Evolutionary conservation across 2,329 filamentous ascomycete species (phyloP), one percentile per base, ranked within the genome.

Genomic region (Corinectria fuckeliana): DNA sequence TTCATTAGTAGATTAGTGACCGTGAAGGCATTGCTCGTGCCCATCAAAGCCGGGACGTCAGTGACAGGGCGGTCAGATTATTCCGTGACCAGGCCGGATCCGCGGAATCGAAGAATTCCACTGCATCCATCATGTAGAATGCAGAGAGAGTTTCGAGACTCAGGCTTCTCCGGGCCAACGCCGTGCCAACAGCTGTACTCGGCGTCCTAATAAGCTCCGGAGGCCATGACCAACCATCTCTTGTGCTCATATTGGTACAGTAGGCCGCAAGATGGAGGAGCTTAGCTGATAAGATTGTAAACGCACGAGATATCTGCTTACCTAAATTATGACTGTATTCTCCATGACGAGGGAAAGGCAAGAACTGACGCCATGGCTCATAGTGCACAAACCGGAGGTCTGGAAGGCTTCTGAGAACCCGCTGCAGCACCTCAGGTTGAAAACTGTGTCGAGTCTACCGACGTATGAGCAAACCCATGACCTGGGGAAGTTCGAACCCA

Each of bases 391-490:
- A 32, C 11, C 14, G 16, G 5, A 58, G 25, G 9, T 26, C 18
- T 11, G 56, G 50, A 8, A 54, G 50, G 1, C 7, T 6, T 13
- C 30, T 18, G 2, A 41, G 5, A 4, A 54, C 49, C 9, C n/a
- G 8, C 26, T 41, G 26, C 2, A 53, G 28, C 21, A 10, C 39
- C 1, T 10, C 1, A 5, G n/a, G 2, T 4, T 18, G 13, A 16
- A 58, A 18, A 5, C 2, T 3, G 4, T 41, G 25, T 16, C 42
- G 49, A 20, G 34, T 34, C 1, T 54, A 41, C 26, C 56, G 41
- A 4, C 56, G 42, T 5, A 58, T 52, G 16, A 58, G 10, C 3
- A 58, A 28, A 13, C 42, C 14, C n/a, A 8, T 54, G 10, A 58
- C 42, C 9, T 10, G 30, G 26, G 48, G 14, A 16, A 30, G 36